A percentile compares a stretch with the other conserved stretches of the same genome.
phyloP scores from a whole-genome alignment of 495 filamentous ascomycete genomes.

The Hypomontagnella submonticulosa region DNA sequence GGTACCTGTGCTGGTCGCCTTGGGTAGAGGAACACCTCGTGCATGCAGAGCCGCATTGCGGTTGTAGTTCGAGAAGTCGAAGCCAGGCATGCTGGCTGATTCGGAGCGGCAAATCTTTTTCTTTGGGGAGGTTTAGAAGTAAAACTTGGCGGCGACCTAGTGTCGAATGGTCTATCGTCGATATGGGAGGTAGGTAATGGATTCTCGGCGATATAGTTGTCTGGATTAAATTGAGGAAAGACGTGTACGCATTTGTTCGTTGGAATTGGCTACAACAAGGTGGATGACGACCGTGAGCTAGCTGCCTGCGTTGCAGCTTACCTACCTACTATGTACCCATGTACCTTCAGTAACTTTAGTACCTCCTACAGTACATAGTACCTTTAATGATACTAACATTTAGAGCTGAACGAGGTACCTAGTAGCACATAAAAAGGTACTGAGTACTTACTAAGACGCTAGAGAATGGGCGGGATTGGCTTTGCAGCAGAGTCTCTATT shows the following conservation, averaged over 20 bases:
- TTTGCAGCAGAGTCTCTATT: too few species aligned
- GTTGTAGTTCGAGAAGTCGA: conserved; percentile 99
- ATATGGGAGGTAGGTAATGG: background rate
- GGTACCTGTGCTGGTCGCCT: conserved; percentile 98
- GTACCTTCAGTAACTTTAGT: background rate
- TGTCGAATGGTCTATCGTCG: conserved; percentile 7
- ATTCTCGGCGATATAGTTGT: conserved; percentile 14
- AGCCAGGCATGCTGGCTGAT: conserved; percentile 83
- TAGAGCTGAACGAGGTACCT: too few species aligned
- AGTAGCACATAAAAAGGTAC: background rate
- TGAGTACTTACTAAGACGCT: conserved; percentile 6
- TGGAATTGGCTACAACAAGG: conserved; percentile 15
- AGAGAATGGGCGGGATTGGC: background rate
- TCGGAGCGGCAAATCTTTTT: conserved; percentile 6
- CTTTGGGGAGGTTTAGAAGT: background rate
- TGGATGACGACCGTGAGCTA: conserved; percentile 47
- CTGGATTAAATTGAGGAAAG: conserved; percentile 7
- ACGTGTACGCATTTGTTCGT: conserved; percentile 21
- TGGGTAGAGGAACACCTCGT: conserved; percentile 90
- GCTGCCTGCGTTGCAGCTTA: conserved; percentile 42
- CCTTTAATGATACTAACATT: too few species aligned
- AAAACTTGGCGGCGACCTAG: conserved; percentile 1
- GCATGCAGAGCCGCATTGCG: conserved; percentile 96
- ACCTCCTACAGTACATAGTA: conserved; percentile 13
- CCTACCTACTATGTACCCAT: background rate